Evolutionary conservation across 2,329 filamentous ascomycete genomes (phyloP).

Genomic region (Alternaria alternata): DNA sequence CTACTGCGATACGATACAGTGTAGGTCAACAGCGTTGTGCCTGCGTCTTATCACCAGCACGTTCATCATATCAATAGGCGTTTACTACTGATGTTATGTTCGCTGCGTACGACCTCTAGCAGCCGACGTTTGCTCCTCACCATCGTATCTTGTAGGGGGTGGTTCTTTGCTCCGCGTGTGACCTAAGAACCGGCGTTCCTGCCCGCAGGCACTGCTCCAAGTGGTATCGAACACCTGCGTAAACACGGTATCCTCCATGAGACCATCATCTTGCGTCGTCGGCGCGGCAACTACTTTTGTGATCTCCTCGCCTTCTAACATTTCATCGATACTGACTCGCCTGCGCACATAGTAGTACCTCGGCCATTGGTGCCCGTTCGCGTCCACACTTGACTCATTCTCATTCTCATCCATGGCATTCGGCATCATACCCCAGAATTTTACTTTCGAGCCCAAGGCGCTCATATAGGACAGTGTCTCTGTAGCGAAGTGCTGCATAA

Average conservation of each 20-base stretch:
- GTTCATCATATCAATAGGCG: no score
- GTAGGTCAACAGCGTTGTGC: no score
- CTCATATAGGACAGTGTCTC: not conserved
- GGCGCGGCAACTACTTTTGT: not conserved
- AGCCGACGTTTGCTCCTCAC: no score
- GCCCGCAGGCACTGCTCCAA: no score
- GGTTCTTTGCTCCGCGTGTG: no score
- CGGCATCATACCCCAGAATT: not conserved
- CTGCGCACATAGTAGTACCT: not conserved
- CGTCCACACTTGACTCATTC: no score
- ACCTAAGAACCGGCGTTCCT: no score
- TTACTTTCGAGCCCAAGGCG: not conserved
- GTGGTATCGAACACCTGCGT: not conserved
- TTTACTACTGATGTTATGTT: no score
- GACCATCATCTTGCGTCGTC: not conserved
- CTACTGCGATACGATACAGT: no score
- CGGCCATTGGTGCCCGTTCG: not conserved
- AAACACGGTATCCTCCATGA: not conserved
- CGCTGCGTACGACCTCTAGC: no score
- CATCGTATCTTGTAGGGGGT: no score
- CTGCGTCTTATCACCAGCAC: no score
- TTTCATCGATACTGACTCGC: not conserved
- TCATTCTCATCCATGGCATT: not conserved
- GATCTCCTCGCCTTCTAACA: accelerated
- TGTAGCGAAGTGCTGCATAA: not conserved